Evolutionary conservation across 2,329 filamentous ascomycete genomes (phyloP).

Genomic region (Daldinia eschscholtzii): DNA sequence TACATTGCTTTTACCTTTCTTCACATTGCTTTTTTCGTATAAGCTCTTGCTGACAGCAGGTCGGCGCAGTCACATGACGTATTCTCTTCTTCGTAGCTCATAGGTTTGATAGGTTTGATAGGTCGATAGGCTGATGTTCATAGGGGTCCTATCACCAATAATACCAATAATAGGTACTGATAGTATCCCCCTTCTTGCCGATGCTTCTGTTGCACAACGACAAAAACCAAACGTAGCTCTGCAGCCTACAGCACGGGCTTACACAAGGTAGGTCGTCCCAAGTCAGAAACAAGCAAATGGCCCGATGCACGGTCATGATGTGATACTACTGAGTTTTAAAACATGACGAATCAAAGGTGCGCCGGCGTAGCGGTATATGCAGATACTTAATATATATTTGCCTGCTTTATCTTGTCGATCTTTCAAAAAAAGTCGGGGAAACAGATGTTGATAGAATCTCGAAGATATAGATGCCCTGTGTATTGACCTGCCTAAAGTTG

Average conservation of each 20-base stretch:
- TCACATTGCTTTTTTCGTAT: constrained; percentile 16
- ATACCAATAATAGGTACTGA: not conserved
- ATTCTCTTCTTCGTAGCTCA: not conserved
- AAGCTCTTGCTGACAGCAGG: constrained; percentile 37
- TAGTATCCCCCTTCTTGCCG: not conserved
- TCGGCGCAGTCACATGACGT: constrained; percentile 37
- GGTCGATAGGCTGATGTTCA: not conserved
- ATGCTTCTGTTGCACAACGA: constrained; percentile 9
- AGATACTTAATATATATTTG: not conserved
- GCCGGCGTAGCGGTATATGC: constrained; percentile 3
- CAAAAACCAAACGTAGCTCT: constrained; percentile 1
- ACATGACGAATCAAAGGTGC: not conserved
- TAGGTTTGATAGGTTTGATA: too few relatives aligned
- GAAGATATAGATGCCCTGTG: not conserved
- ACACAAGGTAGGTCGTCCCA: constrained; percentile 1
- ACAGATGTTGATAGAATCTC: not conserved
- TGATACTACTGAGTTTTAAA: not conserved
- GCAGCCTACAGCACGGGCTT: constrained; percentile 5
- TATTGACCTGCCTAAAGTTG: not conserved
- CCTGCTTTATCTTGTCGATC: not conserved
- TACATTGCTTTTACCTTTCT: constrained; percentile 11
- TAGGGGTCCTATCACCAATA: not conserved
- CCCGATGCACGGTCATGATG: not conserved
- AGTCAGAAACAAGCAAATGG: not conserved
- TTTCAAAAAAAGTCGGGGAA: not conserved